Evolutionary conservation across 345 rosid genomes (phyloP).

Genomic region (Cardamine chenopodiifolia): DNA sequence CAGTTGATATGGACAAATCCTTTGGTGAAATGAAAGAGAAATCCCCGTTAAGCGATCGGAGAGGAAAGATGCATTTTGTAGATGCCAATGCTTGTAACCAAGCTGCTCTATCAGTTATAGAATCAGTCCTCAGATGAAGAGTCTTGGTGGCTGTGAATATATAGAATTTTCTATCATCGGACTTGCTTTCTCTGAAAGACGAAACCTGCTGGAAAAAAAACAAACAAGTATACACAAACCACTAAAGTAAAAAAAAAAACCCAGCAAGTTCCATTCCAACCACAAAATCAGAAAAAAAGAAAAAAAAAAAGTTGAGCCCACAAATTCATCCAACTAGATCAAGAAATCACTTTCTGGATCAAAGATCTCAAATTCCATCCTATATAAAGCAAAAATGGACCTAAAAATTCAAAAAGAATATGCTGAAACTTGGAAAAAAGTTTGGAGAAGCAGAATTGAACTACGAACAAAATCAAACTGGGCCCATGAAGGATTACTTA

Average conservation of each 20-base stretch:
- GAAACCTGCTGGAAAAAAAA: constrained; percentile 65
- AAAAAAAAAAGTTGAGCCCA: constrained; percentile 11
- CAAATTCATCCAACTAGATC: constrained; percentile 3
- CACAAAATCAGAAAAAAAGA: neutral
- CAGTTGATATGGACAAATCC: constrained; percentile 76
- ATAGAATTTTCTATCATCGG: constrained; percentile 87
- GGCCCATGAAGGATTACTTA: constrained; percentile 37
- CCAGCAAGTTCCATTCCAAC: neutral
- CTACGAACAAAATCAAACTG: constrained; percentile 38
- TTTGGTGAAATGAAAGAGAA: constrained; percentile 56
- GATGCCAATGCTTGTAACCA: constrained; percentile 93
- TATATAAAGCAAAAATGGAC: constrained; percentile 22
- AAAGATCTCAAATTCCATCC: constrained; percentile 17
- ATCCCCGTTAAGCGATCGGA: constrained; percentile 61
- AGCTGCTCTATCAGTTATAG: constrained; percentile 75
- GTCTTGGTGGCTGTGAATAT: constrained; percentile 97
- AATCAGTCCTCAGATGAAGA: constrained; percentile 87
- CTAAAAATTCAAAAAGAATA: constrained; percentile 16
- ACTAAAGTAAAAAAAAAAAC: neutral
- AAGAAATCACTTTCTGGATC: constrained; percentile 17
- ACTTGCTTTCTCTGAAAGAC: constrained; percentile 96
- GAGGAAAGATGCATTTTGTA: constrained; percentile 64
- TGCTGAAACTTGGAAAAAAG: constrained; percentile 18
- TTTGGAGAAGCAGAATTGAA: constrained; percentile 26
- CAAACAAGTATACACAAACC: constrained; percentile 27